phyloP scores from a whole-genome alignment of 139 green algal genomes.

The Micromonas commoda region DNA sequence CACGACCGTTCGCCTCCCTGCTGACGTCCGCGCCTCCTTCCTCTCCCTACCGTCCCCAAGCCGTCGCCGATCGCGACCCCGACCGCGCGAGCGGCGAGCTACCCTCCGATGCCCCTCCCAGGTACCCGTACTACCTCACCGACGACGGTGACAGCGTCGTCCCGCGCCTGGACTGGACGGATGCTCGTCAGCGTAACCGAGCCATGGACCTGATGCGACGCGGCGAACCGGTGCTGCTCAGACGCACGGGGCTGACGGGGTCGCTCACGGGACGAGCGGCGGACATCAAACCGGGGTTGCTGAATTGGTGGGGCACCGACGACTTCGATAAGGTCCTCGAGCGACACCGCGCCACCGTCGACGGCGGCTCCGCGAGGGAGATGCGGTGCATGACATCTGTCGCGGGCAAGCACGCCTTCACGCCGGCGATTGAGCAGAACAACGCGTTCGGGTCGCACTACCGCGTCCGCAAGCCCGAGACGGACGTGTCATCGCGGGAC shows the following conservation, averaged over 20 bases:
- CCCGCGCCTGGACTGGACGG: neutral
- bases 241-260: neutral
- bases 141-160: neutral
- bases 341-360: neutral
- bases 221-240: neutral
- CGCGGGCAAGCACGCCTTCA: too few relatives aligned
- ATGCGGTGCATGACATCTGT: too few relatives aligned
- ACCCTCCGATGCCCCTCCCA: neutral
- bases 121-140: neutral
- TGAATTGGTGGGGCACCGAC: neutral
- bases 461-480: slow-evolving; percentile 57
- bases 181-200: neutral
- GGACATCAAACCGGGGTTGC: neutral
- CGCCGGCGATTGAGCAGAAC: slow-evolving; percentile 43
- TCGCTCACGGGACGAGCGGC: too few relatives aligned
- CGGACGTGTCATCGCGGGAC: slow-evolving; percentile 37
- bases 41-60: too few relatives aligned
- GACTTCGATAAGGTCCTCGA: neutral
- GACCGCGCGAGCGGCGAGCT: neutral
- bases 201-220: neutral
- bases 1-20: too few relatives aligned
- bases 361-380: neutral
- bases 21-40: too few relatives aligned
- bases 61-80: neutral
- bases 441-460: slow-evolving; percentile 57